Percentiles rank a stretch among this genome's conserved stretches.
phyloP scores from a whole-genome alignment of 768 basidiomycete species.

The Cubamyces sp. region DNA sequence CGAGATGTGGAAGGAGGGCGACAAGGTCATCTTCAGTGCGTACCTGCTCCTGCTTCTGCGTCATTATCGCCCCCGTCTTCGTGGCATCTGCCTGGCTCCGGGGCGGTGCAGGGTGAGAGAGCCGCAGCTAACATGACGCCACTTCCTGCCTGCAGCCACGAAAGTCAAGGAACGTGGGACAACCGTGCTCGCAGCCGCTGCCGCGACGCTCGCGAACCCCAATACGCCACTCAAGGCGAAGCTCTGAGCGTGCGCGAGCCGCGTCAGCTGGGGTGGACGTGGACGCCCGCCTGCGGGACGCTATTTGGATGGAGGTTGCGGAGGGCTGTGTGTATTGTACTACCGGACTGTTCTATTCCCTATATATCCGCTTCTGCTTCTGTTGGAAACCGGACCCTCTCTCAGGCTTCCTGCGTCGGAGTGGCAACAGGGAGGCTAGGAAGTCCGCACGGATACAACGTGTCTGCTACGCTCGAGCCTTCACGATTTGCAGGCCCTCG shows the following conservation, averaged over 20 bases:
- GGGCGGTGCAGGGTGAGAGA: conserved; percentile 9
- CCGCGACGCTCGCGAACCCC: conserved; percentile 66
- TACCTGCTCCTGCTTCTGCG: conserved; percentile 25
- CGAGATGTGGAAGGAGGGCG: conserved; percentile 97
- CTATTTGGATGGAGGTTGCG: not conserved
- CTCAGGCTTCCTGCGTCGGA: no score
- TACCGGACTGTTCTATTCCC: not conserved
- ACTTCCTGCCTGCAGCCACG: conserved; percentile 51
- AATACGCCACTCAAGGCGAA: conserved; percentile 56
- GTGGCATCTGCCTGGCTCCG: not conserved
- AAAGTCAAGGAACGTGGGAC: conserved; percentile 88
- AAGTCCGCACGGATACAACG: no score
- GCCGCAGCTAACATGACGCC: conserved; percentile 1
- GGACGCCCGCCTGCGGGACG: not conserved
- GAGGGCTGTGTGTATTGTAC: conserved; percentile 6
- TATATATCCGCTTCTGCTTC: not conserved
- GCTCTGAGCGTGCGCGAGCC: conserved; percentile 43
- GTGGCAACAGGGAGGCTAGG: no score
- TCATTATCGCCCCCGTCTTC: not conserved
- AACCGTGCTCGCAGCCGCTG: conserved; percentile 76
- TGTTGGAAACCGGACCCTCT: not conserved
- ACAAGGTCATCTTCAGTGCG: conserved; percentile 90
- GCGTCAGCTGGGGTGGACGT: not conserved
- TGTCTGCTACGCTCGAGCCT: no score
- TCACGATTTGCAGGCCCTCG: no score